These are phyloP conservation scores for Aspergillus baeticus DNA, from an alignment of 495 filamentous ascomycete species.

Conservation along the genomic window DNA sequence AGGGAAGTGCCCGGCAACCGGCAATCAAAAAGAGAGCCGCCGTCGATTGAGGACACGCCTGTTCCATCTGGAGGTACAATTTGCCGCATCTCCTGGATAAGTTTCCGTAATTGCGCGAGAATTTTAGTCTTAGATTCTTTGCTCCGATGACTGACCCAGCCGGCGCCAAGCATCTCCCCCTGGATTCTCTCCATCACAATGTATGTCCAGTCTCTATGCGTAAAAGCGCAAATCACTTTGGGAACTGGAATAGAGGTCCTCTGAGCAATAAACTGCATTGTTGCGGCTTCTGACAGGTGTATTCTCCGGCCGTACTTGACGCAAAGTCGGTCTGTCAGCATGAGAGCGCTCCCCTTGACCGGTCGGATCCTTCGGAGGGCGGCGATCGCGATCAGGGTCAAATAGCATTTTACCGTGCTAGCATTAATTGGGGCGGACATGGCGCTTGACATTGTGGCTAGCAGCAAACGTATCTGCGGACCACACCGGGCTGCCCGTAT, in stretches of 20 bases:
- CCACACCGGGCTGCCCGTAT: no score
- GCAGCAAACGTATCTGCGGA: no score
- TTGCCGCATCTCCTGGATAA: conserved; percentile 39
- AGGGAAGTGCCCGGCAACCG: conserved; percentile 30
- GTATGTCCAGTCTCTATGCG: conserved; percentile 37
- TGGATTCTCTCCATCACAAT: conserved; percentile 53
- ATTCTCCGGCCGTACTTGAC: conserved; percentile 39
- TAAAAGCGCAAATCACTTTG: conserved; percentile 49
- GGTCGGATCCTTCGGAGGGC: no score
- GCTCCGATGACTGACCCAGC: conserved; percentile 28
- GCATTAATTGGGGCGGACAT: no score
- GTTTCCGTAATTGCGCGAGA: conserved; percentile 42
- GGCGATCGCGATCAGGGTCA: no score
- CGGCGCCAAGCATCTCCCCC: conserved; percentile 38
- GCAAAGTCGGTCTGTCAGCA: conserved; percentile 34
- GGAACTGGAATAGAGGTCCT: conserved; percentile 54
- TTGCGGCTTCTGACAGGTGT: conserved; percentile 47
- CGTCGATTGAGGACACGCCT: conserved; percentile 38
- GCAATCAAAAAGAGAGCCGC: conserved; percentile 40
- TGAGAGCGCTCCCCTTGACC: conserved; percentile 23
- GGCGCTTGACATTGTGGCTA: no score
- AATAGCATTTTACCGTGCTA: no score
- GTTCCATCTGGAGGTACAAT: conserved; percentile 34
- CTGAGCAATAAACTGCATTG: conserved; percentile 45
- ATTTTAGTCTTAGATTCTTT: conserved; percentile 43